A percentile compares a stretch with the other conserved stretches of the same genome.
Conservation (phyloP, 2,329 filamentous ascomycete species). For the Trichoderma hamatum region DNA sequence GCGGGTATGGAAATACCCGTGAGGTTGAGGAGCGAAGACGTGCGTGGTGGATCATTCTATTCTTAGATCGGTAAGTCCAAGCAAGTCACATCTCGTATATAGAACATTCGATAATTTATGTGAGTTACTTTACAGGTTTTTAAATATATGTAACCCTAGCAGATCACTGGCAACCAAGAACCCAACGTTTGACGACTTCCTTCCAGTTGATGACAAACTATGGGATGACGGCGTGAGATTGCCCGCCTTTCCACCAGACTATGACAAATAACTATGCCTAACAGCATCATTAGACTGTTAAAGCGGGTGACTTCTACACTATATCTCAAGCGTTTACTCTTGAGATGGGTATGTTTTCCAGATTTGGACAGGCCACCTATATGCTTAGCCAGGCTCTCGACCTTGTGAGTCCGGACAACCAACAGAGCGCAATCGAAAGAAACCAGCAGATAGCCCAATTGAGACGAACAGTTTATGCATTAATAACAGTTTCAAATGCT, state of each 20-base stretch:
- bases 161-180: background rate
- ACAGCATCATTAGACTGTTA: background rate
- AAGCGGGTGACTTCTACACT: background rate
- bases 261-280: background rate
- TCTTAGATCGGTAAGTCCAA: slow-evolving; percentile 1
- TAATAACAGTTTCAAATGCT: slow-evolving; percentile 3
- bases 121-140: background rate
- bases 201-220: slow-evolving; percentile 3
- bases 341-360: slow-evolving; percentile 5
- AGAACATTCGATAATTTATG: background rate
- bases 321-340: slow-evolving; percentile 4
- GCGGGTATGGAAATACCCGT: background rate
- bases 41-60: slow-evolving; percentile 3
- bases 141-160: background rate
- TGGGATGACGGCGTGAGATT: slow-evolving; percentile 2
- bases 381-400: slow-evolving; percentile 11
- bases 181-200: background rate
- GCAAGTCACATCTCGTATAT: background rate
- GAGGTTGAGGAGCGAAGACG: slow-evolving; percentile 11
- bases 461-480: background rate
- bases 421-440: background rate
- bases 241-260: background rate
- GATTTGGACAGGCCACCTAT: background rate
- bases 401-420: slow-evolving; percentile 1
- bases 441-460: slow-evolving; percentile 1